Evolutionary conservation across 2,329 filamentous ascomycete species (phyloP).

Genomic region (Penicillium sp.): DNA sequence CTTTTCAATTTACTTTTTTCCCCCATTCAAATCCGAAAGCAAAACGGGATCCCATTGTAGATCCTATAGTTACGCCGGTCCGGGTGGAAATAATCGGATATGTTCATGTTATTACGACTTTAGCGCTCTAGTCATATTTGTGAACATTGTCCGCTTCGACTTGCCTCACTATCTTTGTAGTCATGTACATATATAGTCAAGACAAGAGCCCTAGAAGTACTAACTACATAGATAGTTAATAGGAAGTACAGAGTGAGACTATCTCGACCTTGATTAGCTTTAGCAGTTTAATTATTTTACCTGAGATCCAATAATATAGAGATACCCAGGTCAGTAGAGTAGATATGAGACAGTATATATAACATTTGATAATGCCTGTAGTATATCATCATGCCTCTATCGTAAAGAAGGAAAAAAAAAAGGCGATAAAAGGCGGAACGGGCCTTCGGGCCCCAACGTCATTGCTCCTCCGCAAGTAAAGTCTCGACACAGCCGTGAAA

Average conservation of each 20-base stretch:
- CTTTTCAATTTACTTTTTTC: background rate
- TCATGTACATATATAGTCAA: background rate
- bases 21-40: background rate
- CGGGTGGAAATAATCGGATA: background rate
- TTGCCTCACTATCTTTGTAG: background rate
- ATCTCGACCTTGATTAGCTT: background rate
- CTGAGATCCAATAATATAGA: background rate
- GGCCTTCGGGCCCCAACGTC: slow-evolving; percentile 5
- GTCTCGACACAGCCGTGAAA: slow-evolving; percentile 2
- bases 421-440: background rate
- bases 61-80: background rate
- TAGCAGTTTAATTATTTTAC: background rate
- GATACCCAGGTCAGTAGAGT: background rate
- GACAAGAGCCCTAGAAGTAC: background rate
- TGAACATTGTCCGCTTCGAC: background rate
- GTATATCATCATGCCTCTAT: background rate
- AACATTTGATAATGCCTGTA: background rate
- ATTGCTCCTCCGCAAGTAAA: slow-evolving; percentile 2
- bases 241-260: background rate
- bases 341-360: background rate
- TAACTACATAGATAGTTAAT: background rate
- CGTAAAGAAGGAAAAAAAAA: too few species aligned
- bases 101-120: background rate
- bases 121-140: background rate
- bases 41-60: background rate